Base-by-base conservation (phyloP, 1,284 basidiomycete species). In the Stereum hirsutum region DNA sequence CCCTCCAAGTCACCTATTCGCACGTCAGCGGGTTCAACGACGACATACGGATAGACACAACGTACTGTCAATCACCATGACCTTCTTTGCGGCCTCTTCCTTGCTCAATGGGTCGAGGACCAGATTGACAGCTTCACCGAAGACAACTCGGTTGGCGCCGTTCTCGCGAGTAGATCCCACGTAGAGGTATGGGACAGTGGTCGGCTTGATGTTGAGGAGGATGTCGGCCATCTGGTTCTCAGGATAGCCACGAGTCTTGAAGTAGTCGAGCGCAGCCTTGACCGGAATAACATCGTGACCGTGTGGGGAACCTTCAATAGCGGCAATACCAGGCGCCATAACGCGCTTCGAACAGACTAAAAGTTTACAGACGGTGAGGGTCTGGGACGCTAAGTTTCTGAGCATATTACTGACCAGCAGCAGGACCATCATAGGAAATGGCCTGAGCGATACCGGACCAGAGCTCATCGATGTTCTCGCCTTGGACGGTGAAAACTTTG, bases 221-320 rank as follows among this genome's bases (percentile, higher is more conserved):
- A 89, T 73, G 43, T 65, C 64, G 10, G 68, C 62, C 49, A 88
- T 73, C 36, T 64, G 63, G 7, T 57, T 70, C 41, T 77, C 66
- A 10, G 71, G 62, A 58, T 82, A 79, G 32, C 83, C 83, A 46
- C 82, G 77, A 32, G 63, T 56, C 46, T 72, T 60, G 52, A 91
- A 75, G 65, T 90, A 87, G 47, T 78, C 75, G 52, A 83, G 66
- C 12, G 87, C 87, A 40, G 76, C 62, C 58, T 87, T 86, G 57
- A 89, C 75, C 24, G 84, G 79, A 49, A 89, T 81, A 48, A 84
- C 89, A 56, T 91, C 88, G 64, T 91, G 88, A 2, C 81, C 88
- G 52, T 89, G 84, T 5, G 74, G 62, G 56, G 69, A 78, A 47
- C 88, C 88, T 60, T 91, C 77, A 44, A 90, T 84, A 51, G 78